Conservation (phyloP, 208 protist genomes). For the Acanthamoeba triangularis region DNA sequence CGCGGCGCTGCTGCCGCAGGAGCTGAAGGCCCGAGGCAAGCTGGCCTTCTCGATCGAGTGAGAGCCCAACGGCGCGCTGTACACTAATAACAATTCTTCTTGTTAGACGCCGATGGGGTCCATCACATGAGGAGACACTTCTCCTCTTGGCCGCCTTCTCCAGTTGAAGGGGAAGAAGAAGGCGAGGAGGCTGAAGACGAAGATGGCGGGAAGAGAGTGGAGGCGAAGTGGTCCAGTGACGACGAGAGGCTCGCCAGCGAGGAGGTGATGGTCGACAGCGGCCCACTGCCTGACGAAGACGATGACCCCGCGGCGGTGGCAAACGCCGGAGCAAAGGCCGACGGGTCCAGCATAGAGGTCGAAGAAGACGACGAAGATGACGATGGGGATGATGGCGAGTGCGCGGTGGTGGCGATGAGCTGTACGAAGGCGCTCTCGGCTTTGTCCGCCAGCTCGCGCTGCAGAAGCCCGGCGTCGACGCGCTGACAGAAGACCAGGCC, state of each 20-base stretch:
- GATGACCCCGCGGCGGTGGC: neutral
- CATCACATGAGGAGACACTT: neutral
- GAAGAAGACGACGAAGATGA: neutral
- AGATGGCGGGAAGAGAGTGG: neutral
- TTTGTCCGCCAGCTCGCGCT: neutral
- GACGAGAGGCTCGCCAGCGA: neutral
- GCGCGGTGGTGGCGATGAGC: neutral
- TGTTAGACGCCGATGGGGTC: neutral
- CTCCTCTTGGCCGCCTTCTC: neutral
- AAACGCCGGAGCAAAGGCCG: neutral
- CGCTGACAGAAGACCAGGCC: conserved; percentile 19
- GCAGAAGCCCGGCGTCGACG: neutral
- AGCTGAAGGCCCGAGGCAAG: neutral
- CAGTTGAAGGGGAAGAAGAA: neutral
- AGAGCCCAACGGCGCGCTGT: neutral
- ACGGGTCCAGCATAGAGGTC: neutral
- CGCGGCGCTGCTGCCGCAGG: conserved; percentile 11
- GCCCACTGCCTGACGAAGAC: neutral
- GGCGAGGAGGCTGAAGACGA: neutral
- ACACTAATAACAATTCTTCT: neutral
- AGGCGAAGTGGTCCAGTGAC: neutral
- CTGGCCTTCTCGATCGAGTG: neutral
- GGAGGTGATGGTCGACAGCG: conserved; percentile 1
- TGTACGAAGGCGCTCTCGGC: neutral
- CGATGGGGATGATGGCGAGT: neutral